Evolutionary conservation across 441 rosid genomes (phyloP), one percentile per base, ranked within the genome.

Genomic region (Croton setiger): DNA sequence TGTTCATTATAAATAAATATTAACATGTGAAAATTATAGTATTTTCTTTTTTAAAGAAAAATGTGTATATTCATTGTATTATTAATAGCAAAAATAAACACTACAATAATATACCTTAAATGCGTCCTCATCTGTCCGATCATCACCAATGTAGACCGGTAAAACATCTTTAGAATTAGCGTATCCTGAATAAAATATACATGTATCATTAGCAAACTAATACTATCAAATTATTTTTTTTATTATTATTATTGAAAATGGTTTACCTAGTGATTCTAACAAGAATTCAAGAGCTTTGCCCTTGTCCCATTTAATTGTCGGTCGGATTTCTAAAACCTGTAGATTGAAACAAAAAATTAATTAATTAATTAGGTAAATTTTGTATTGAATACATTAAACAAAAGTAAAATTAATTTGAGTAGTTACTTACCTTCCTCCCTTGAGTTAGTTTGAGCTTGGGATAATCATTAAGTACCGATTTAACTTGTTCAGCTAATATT

Each of bases 221-320:
- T 41, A 9, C 0, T 4, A 57, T 5, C 11, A 23, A 17, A 52
- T 7, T 6, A 4, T 17, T n/a, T 14, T 14, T n/a, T 17, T 6
- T 11, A 41, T 18, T 7, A 1, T 11, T n/a, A n/a, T n/a, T n/a
- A 31, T 15, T 67, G 44, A 36, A 47, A n/a, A 47, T 13, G 4
- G 60, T 15, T 66, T 39, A 93, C 98, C 98, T 60, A 91, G 84
- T 57, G 94, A 82, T 70, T 89, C 91, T 48, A 93, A 71, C 80
- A 93, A 78, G 84, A 91, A 91, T 68, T 89, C 94, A 61, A 93
- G 94, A 66, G 98, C 98, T 75, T 85, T 89, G 57, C 98, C 98
- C 79, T 93, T 93, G 79, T 93, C 88, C 98, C 97, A 93, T 72
- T 93, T 84, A 68, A 93, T 93, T 17, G 78, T 81, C 2, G 98